Base-by-base conservation (phyloP, 1,139 yeast species). In the Pichia sp. region DNA sequence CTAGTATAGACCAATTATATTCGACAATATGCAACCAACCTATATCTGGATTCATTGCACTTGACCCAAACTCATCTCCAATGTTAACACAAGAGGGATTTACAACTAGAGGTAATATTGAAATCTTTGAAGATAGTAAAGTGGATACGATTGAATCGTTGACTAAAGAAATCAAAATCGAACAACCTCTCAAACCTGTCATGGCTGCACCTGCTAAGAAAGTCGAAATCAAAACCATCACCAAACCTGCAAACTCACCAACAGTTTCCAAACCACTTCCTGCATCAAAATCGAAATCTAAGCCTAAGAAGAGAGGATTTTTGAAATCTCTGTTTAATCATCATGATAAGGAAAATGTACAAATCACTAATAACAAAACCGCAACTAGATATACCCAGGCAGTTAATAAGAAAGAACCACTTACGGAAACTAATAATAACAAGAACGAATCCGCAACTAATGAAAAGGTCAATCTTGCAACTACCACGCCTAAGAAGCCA, bases 141-240 rank as follows among this genome's bases (percentile, higher is more conserved):
- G 72, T 79, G 18, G 59, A 63, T 45, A 55, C 63, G 34, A 72
- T 80, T 45, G 63, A 80, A 8, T 90, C 93, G 2, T 78, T 84
- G 6, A 82, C 44, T 10, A 36, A 39, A 12, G 47, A 38, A 22
- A 0, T 81, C 81, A 2, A 81, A 21, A 31, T 14, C 11, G 32
- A 76, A 60, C 81, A 78, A 54, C 76, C 81, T 75, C 85, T 79
- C 38, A 67, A 65, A 35, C 61, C 65, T 19, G 27, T 14, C 34
- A 38, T 17, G 7, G 9, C n/a, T n/a, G n/a, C n/a, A n/a, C n/a
- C n/a, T 4, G 34, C 27, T 27, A 22, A 32, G 8, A 36, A 30
- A 19, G 34, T 28, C 4, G 35, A 33, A 15, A 35, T 20, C 1
- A 24, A 39, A 28, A 36, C 42, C 9, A 8, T 27, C 4, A 20